Base-by-base conservation (phyloP, 768 basidiomycete species). In the Leccinum longicurvipes region DNA sequence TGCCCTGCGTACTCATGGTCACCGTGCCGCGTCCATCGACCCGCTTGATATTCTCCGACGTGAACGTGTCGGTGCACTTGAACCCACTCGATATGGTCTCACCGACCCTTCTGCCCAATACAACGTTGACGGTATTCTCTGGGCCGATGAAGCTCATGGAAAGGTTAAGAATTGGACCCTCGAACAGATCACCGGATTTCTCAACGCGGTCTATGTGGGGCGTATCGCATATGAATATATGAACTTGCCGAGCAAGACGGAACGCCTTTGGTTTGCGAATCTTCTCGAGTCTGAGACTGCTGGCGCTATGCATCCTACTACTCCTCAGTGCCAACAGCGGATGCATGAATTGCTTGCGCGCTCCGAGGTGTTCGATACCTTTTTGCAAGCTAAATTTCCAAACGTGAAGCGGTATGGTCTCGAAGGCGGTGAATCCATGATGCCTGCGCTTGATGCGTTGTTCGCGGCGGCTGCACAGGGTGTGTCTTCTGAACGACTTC, bases 341-440 rank as follows among this genome's bases (percentile, higher is more conserved):
- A 87, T 86, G 25, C 85, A 91, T 59, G 72, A 74, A 14, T 78
- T 94, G 5, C 75, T 97, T 27, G 83, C 83, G 1, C 76, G 80
- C 28, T 91, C 87, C 57, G 93, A 96, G 68, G 83, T 85, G 29
- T 80, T 95, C 46, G 94, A 96, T 63, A 81, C 84, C 63, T 96
- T 93, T 67, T 73, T 93, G 44, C 91, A 93, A 64, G 76, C 82
- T 51, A 93, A 93, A 70, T 96, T 95, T 66, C 93, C 93, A 1
- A 94, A 92, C 71, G 63, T 91, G 68, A 91, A 90, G 72, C 81
- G 89, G 65, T 92, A 92, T 69, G 93, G 91, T 0, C 77, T 95
- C 34, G 93, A 97, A 71, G 94, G 94, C 3, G 94, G 89, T 2
- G 94, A 96, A 74, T 92, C 91, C 3, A 95, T 96, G 93, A 72